Percentiles rank a stretch among this genome's conserved stretches.
Conservation (phyloP, 257 asterid genomes). For the Verbascum thapsus region DNA sequence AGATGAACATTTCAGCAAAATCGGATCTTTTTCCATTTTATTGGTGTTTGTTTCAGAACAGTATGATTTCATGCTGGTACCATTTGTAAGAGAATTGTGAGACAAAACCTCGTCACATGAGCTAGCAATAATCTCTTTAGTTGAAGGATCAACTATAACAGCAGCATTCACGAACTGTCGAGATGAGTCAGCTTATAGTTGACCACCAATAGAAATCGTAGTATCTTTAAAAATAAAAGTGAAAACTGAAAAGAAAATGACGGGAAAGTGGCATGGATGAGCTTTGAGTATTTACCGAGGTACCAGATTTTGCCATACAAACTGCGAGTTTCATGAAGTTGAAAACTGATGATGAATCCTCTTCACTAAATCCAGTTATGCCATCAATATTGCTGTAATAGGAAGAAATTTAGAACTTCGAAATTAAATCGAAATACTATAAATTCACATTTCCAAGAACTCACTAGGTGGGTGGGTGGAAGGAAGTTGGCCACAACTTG, state of each 20-base stretch:
- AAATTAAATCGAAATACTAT: constrained; percentile 1
- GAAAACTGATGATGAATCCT: constrained; percentile 57
- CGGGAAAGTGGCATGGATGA: constrained; percentile 3
- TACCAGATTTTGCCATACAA: constrained; percentile 58
- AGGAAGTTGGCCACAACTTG: constrained; percentile 97
- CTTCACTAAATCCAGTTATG: constrained; percentile 82
- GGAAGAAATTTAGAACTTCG: constrained; percentile 29
- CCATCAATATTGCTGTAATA: constrained; percentile 79
- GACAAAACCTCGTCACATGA: constrained; percentile 61
- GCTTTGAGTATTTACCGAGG: constrained; percentile 45
- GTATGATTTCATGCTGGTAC: constrained; percentile 32
- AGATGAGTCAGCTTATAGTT: constrained; percentile 26
- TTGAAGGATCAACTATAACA: constrained; percentile 88
- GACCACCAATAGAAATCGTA: not conserved
- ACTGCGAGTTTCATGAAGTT: constrained; percentile 70
- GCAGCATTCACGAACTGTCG: constrained; percentile 81
- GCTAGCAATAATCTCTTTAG: constrained; percentile 66
- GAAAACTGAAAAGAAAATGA: not conserved
- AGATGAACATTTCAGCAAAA: constrained; percentile 23
- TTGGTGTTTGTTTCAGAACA: constrained; percentile 33
- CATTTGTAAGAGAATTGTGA: constrained; percentile 26
- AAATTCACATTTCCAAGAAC: constrained; percentile 28
- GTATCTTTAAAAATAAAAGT: not conserved
- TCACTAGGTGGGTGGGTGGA: constrained; percentile 90
- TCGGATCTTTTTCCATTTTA: constrained; percentile 29